Conservation (phyloP, 371 early-diverging fungal species). For the Conidiobolus incongruus region DNA sequence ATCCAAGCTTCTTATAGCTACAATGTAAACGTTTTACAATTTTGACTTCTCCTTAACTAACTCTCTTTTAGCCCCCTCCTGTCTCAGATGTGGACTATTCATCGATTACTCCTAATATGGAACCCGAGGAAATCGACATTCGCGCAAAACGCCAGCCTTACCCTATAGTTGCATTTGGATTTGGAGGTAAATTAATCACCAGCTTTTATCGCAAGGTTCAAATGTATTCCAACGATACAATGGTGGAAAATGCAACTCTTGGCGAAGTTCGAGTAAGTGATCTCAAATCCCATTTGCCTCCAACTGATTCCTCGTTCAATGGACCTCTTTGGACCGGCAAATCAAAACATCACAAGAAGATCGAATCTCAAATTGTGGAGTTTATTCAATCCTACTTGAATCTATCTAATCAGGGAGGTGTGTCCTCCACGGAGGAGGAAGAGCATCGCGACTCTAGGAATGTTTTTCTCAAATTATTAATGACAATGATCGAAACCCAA, state of each 20-base stretch:
- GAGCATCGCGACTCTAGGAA: conserved; percentile 12
- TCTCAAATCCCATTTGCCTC: not conserved
- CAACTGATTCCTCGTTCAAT: not conserved
- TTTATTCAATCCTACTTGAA: too few relatives aligned
- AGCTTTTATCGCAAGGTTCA: conserved; percentile 49
- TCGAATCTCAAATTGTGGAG: not conserved
- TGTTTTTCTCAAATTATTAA: conserved; percentile 25
- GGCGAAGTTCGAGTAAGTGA: conserved; percentile 20
- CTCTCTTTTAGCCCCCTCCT: too few relatives aligned
- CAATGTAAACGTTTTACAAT: too few relatives aligned
- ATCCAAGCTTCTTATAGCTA: too few relatives aligned
- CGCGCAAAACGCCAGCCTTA: conserved; percentile 9
- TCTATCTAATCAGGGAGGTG: too few relatives aligned
- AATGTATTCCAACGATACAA: conserved; percentile 20
- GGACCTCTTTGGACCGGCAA: not conserved
- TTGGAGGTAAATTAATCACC: conserved; percentile 62
- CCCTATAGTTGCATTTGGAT: conserved; percentile 59
- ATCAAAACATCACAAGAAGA: not conserved
- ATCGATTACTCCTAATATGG: too few relatives aligned
- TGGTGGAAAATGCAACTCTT: conserved; percentile 27
- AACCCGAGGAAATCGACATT: not conserved
- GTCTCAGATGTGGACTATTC: too few relatives aligned
- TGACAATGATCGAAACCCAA: conserved; percentile 18
- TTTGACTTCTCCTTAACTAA: too few relatives aligned
- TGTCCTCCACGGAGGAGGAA: too few relatives aligned